Percentiles rank a stretch among this genome's conserved stretches.
Evolutionary conservation across 2,329 filamentous ascomycete genomes (phyloP).

Genomic region (Phialophora chinensis): DNA sequence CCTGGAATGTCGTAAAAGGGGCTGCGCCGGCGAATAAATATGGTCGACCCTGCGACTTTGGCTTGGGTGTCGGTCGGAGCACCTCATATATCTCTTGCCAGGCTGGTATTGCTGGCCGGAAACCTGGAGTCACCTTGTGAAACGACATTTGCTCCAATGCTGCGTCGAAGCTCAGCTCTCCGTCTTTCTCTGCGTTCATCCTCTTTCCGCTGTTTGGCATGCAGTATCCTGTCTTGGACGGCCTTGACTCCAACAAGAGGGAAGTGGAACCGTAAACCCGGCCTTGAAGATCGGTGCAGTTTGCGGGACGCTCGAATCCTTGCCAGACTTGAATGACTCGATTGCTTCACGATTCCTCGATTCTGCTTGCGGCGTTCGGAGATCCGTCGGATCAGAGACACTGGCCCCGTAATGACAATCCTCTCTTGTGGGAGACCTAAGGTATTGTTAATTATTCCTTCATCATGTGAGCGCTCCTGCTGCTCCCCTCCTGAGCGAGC

Average conservation of each 20-base stretch:
- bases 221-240: constrained; percentile 55
- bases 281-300: constrained; percentile 46
- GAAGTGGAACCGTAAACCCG: constrained; percentile 54
- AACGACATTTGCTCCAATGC: constrained; percentile 56
- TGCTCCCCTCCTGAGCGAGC: constrained; percentile 47
- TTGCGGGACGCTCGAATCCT: constrained; percentile 39
- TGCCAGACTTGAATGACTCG: constrained; percentile 45
- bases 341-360: constrained; percentile 38
- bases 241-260: constrained; percentile 56
- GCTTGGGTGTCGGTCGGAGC: not conserved
- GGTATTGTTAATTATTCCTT: constrained; percentile 61
- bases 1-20: not conserved
- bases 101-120: constrained; percentile 32
- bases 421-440: constrained; percentile 60
- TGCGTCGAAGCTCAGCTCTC: constrained; percentile 59
- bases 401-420: constrained; percentile 51
- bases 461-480: constrained; percentile 44
- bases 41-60: not conserved
- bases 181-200: constrained; percentile 58
- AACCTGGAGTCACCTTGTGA: constrained; percentile 44
- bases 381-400: constrained; percentile 44
- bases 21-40: not conserved
- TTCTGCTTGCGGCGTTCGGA: constrained; percentile 43
- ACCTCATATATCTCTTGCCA: constrained; percentile 23
- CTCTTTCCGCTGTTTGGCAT: constrained; percentile 50